A percentile compares a stretch with the other conserved stretches of the same genome.
Conservation (phyloP, 176 grass and related monocot species). For the bread wheat (Triticum aestivum) region DNA sequence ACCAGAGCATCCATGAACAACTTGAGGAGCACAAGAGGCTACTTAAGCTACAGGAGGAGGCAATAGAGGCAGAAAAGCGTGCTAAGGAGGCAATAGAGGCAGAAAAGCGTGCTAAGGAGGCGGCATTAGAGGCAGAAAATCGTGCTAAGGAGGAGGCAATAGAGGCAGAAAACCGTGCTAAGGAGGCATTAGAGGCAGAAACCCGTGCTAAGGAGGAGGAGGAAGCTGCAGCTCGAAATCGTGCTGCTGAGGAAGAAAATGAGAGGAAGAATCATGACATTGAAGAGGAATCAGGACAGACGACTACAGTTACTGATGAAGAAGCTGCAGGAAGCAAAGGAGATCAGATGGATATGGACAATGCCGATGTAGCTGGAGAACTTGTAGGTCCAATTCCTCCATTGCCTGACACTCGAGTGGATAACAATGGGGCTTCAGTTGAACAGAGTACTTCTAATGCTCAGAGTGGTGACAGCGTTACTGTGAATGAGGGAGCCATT, state of each 20-base stretch:
- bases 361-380: background rate
- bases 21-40: constrained; percentile 60
- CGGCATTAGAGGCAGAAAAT: background rate
- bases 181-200: background rate
- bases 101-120: background rate
- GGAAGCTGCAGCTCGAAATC: background rate
- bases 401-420: constrained; percentile 18
- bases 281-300: constrained; percentile 24
- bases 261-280: background rate
- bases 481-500: background rate
- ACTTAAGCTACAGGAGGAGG: constrained; percentile 25
- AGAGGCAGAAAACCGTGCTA: background rate
- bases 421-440: background rate
- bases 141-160: background rate
- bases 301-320: background rate
- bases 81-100: constrained; percentile 8
- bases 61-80: constrained; percentile 26
- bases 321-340: constrained; percentile 28
- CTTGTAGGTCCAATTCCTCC: constrained; percentile 35
- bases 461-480: background rate
- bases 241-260: constrained; percentile 28
- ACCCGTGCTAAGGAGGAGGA: background rate
- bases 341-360: constrained; percentile 33
- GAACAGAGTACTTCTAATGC: background rate
- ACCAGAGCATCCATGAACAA: constrained; percentile 52